These are phyloP conservation scores for Blastomyces gilchristii DNA, from an alignment of 2,329 filamentous ascomycete species.

Conservation along the genomic window DNA sequence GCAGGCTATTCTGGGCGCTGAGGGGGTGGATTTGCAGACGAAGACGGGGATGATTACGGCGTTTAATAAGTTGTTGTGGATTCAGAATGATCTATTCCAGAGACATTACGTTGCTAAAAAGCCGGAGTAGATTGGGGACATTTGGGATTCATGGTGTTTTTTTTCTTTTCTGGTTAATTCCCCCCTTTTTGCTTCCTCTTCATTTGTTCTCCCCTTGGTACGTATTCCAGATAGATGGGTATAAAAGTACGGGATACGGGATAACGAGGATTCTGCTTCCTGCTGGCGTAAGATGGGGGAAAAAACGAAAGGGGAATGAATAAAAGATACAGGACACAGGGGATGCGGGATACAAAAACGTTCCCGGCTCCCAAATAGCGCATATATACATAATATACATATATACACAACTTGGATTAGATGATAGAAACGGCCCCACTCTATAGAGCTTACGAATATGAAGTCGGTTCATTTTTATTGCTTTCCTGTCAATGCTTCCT, in stretches of 20 bases:
- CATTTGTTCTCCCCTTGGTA: background rate
- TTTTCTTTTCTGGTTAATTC: background rate
- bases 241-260: background rate
- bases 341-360: background rate
- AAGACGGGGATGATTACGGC: conserved; percentile 20
- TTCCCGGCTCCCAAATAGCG: background rate
- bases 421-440: background rate
- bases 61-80: conserved; percentile 24
- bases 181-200: background rate
- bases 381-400: background rate
- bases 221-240: background rate
- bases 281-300: background rate
- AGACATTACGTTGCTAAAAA: conserved; percentile 19
- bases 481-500: no score
- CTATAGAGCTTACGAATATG: background rate
- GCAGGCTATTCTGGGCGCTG: conserved; percentile 20
- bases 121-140: conserved; percentile 5
- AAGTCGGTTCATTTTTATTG: no score
- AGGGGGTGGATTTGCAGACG: conserved; percentile 18
- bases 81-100: conserved; percentile 25
- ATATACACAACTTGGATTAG: background rate
- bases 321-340: background rate
- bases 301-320: no score
- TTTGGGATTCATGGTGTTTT: background rate
- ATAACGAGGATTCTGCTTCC: background rate